Conservation (phyloP, 2,329 filamentous ascomycete species). For the Mollisia scopiformis region DNA sequence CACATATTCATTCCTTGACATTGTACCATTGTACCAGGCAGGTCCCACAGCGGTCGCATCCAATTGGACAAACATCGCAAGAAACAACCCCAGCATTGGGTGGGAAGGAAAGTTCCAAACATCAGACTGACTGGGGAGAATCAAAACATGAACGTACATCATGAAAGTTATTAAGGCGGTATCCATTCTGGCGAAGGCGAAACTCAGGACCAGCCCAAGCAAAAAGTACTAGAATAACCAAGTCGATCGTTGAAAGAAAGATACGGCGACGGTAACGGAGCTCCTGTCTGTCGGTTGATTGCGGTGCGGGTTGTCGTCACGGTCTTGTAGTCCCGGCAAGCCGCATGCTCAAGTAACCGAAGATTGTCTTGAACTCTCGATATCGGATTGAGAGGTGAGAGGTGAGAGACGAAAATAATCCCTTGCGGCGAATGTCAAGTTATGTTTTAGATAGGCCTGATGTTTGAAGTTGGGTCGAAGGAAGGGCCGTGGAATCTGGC, state of each 20-base stretch:
- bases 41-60: neutral
- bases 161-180: slow-evolving; percentile 72
- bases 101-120: slow-evolving; percentile 6
- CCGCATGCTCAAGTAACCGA: slow-evolving; percentile 16
- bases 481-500: slow-evolving; percentile 19
- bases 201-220: slow-evolving; percentile 21
- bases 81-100: neutral
- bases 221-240: slow-evolving; percentile 12
- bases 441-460: slow-evolving; percentile 25
- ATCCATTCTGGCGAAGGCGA: slow-evolving; percentile 28
- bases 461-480: slow-evolving; percentile 19
- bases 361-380: neutral
- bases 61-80: neutral
- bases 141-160: slow-evolving; percentile 55
- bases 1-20: neutral
- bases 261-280: slow-evolving; percentile 7
- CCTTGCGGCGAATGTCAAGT: slow-evolving; percentile 6
- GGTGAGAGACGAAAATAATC: neutral
- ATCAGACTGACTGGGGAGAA: neutral
- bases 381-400: neutral
- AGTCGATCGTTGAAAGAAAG: slow-evolving; percentile 6
- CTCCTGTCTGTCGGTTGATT: slow-evolving; percentile 4
- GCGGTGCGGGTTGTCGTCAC: slow-evolving; percentile 10
- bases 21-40: neutral
- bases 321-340: slow-evolving; percentile 19